Percentiles rank a stretch among this genome's conserved stretches.
phyloP scores from a whole-genome alignment of 2,329 filamentous ascomycete species.

The Westerdykella aurantiaca region DNA sequence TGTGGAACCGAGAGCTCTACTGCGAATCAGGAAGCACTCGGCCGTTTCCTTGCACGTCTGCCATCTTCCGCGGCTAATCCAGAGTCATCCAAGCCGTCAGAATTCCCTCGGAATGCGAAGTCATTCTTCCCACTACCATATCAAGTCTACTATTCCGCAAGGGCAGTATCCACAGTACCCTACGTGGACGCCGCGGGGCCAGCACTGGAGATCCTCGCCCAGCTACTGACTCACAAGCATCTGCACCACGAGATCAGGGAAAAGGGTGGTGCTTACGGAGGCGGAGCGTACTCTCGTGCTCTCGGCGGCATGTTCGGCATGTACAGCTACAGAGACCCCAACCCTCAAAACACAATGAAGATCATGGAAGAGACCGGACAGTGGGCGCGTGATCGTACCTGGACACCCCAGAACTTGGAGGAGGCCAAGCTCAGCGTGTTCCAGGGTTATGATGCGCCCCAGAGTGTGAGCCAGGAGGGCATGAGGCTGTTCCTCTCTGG shows the following conservation, averaged over 20 bases:
- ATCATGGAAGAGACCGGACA: slow-evolving; percentile 78
- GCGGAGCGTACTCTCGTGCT: slow-evolving; percentile 74
- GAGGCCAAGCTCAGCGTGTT: slow-evolving; percentile 96
- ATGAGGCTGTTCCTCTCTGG: slow-evolving; percentile 80
- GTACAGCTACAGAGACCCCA: slow-evolving; percentile 95
- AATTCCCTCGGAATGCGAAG: slow-evolving; percentile 49
- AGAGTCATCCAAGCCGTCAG: slow-evolving; percentile 25
- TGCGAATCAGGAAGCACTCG: slow-evolving; percentile 65
- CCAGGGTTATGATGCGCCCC: slow-evolving; percentile 82
- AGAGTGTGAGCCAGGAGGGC: slow-evolving; percentile 80
- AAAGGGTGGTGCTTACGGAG: slow-evolving; percentile 94
- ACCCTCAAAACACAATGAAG: slow-evolving; percentile 78
- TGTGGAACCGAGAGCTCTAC: slow-evolving; percentile 70
- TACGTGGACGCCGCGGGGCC: slow-evolving; percentile 73
- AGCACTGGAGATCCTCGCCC: slow-evolving; percentile 78
- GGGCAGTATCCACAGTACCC: slow-evolving; percentile 75
- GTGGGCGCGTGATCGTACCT: slow-evolving; percentile 76
- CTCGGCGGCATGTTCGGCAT: slow-evolving; percentile 86
- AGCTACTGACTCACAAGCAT: slow-evolving; percentile 92
- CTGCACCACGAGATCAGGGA: slow-evolving; percentile 96
- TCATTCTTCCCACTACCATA: slow-evolving; percentile 93
- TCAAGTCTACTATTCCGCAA: slow-evolving; percentile 90
- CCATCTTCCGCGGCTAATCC: slow-evolving; percentile 38
- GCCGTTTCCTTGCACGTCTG: slow-evolving; percentile 62
- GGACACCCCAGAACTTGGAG: slow-evolving; percentile 80